Percentiles rank a stretch among this genome's conserved stretches.
These are phyloP conservation scores for Fusarium sp. DNA, from an alignment of 2,329 filamentous ascomycete genomes.

Conservation along the genomic window DNA sequence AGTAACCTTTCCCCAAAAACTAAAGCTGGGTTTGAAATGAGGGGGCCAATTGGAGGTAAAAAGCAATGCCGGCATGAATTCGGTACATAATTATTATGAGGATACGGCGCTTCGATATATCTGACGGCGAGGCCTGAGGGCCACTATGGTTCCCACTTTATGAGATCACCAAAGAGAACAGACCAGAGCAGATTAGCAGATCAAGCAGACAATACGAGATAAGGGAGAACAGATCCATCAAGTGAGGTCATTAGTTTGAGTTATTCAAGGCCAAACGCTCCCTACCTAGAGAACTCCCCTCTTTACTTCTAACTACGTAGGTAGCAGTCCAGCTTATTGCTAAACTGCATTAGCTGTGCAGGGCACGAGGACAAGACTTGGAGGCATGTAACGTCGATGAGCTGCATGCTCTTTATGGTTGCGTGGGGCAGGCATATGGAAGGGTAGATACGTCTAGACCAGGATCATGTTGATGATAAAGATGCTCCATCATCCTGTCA, in stretches of 20 bases:
- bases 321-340: background rate
- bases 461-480: background rate
- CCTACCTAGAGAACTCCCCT: background rate
- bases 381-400: slow-evolving; percentile 7
- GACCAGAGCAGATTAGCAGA: background rate
- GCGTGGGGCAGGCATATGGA: slow-evolving; percentile 20
- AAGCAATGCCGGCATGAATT: slow-evolving; percentile 13
- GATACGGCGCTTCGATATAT: slow-evolving; percentile 21
- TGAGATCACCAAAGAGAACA: background rate
- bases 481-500: background rate
- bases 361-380: slow-evolving; percentile 16
- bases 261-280: background rate
- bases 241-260: background rate
- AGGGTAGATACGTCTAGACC: background rate
- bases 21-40: background rate
- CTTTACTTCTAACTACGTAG: background rate
- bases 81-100: slow-evolving; percentile 6
- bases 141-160: slow-evolving; percentile 27
- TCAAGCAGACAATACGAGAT: background rate
- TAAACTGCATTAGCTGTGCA: background rate
- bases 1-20: background rate
- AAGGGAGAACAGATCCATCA: background rate
- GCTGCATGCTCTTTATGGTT: slow-evolving; percentile 41
- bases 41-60: background rate
- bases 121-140: slow-evolving; percentile 12